phyloP scores from a whole-genome alignment of 2,329 filamentous ascomycete genomes.

The Aspergillus carbonarius region DNA sequence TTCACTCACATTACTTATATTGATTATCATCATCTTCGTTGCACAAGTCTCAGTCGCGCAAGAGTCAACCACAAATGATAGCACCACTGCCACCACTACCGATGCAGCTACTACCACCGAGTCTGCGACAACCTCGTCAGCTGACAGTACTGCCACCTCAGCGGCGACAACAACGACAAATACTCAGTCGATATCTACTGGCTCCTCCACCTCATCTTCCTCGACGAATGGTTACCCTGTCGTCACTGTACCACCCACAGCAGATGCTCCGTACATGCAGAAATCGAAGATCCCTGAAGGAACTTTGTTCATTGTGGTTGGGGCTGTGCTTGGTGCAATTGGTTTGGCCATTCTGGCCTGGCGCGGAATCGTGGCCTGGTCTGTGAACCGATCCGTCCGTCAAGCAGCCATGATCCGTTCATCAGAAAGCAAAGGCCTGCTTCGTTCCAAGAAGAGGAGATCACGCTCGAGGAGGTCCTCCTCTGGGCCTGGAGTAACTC shows the following conservation, averaged over 20 bases:
- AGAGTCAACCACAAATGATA: slow-evolving; percentile 1
- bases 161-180: slow-evolving; percentile 24
- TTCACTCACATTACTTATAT: slow-evolving; percentile 16
- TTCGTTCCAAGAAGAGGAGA: slow-evolving; percentile 45
- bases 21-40: slow-evolving; percentile 18
- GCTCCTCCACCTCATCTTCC: slow-evolving; percentile 19
- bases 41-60: slow-evolving; percentile 20
- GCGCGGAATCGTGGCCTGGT: slow-evolving; percentile 84
- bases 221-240: slow-evolving; percentile 60
- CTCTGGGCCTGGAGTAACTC: slow-evolving; percentile 47
- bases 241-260: slow-evolving; percentile 76
- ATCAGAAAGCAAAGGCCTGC: slow-evolving; percentile 68
- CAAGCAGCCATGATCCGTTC: slow-evolving; percentile 77
- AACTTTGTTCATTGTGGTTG: slow-evolving; percentile 94
- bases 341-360: slow-evolving; percentile 80
- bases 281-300: slow-evolving; percentile 82
- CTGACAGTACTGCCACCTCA: slow-evolving; percentile 15
- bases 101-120: slow-evolving; percentile 18
- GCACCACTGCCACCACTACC: slow-evolving; percentile 11
- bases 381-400: slow-evolving; percentile 86
- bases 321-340: slow-evolving; percentile 80
- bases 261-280: slow-evolving; percentile 87
- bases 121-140: slow-evolving; percentile 19
- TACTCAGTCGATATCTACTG: slow-evolving; percentile 24
- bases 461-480: slow-evolving; percentile 19